phyloP scores from a whole-genome alignment of 805 yeast species.

The Kockiozyma suomiensis region DNA sequence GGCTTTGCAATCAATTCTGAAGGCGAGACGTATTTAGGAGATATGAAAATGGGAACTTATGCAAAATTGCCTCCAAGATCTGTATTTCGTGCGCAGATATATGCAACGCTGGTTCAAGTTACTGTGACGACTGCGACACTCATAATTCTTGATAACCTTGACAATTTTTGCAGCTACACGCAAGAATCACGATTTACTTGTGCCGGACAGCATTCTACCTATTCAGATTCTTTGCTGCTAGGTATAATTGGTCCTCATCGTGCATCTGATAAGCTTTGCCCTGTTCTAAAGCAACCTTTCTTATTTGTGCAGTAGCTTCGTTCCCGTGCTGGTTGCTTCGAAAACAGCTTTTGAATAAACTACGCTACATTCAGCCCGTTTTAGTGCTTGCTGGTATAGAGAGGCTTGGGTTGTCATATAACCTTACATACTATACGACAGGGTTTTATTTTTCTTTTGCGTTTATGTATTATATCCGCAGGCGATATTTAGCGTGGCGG shows the following conservation, averaged over 20 bases:
- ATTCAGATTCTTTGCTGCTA: slow-evolving; percentile 61
- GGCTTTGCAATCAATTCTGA: slow-evolving; percentile 58
- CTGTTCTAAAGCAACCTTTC: slow-evolving; percentile 58
- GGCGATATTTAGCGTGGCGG: slow-evolving; percentile 68
- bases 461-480: slow-evolving; percentile 60
- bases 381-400: slow-evolving; percentile 52
- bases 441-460: slow-evolving; percentile 63
- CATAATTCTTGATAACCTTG: neutral
- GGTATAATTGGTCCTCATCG: slow-evolving; percentile 65
- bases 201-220: slow-evolving; percentile 52
- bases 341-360: slow-evolving; percentile 27
- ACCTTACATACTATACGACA: slow-evolving; percentile 74
- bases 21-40: slow-evolving; percentile 56
- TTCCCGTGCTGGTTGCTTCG: slow-evolving; percentile 44
- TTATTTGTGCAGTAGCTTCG: slow-evolving; percentile 56
- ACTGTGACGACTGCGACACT: slow-evolving; percentile 43
- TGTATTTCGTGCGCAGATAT: slow-evolving; percentile 54
- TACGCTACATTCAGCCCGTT: slow-evolving; percentile 60
- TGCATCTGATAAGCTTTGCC: slow-evolving; percentile 56
- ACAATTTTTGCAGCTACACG: slow-evolving; percentile 48
- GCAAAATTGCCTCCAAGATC: slow-evolving; percentile 63
- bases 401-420: slow-evolving; percentile 45
- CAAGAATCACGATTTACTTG: slow-evolving; percentile 54
- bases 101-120: slow-evolving; percentile 49
- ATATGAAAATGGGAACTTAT: slow-evolving; percentile 66